Conservation (phyloP, 1,139 yeast species). For the Meyerozyma sp. region DNA sequence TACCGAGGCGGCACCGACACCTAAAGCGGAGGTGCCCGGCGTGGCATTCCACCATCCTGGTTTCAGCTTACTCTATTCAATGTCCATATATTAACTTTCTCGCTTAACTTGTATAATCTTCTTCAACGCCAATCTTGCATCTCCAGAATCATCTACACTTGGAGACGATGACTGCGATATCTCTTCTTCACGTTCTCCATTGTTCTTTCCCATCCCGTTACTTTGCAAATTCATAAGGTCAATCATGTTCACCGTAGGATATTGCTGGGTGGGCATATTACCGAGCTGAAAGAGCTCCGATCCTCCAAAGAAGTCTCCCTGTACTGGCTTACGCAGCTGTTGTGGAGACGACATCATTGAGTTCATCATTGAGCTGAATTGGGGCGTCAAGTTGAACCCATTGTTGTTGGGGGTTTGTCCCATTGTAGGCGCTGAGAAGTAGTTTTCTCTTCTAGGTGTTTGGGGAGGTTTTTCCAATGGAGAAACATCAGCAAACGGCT, state of each 20-base stretch:
- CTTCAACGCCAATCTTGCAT: conserved; percentile 39
- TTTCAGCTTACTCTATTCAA: not conserved
- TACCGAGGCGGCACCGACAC: not conserved
- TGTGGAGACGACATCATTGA: conserved; percentile 36
- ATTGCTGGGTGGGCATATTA: conserved; percentile 2
- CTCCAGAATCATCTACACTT: conserved; percentile 28
- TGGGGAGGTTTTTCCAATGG: conserved; percentile 20
- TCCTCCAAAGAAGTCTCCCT: conserved; percentile 18
- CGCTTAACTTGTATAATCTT: conserved; percentile 34
- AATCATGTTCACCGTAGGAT: conserved; percentile 15
- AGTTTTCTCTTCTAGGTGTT: conserved; percentile 33
- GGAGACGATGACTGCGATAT: not conserved
- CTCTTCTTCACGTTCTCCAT: not conserved
- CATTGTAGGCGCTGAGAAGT: conserved; percentile 22
- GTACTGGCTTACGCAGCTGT: conserved; percentile 13
- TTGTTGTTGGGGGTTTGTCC: conserved; percentile 30
- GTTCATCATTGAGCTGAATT: conserved; percentile 39
- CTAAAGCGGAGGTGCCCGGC: no score
- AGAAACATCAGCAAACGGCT: conserved; percentile 2
- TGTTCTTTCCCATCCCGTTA: not conserved
- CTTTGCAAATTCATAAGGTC: conserved; percentile 15
- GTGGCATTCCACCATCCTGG: no score
- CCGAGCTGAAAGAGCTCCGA: conserved; percentile 21
- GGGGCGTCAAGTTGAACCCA: conserved; percentile 37
- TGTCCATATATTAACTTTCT: conserved; percentile 8